Percentiles rank a stretch among this genome's conserved stretches.
Evolutionary conservation across 179 eudicot genomes (phyloP).

Genomic region (Silene vulgaris): DNA sequence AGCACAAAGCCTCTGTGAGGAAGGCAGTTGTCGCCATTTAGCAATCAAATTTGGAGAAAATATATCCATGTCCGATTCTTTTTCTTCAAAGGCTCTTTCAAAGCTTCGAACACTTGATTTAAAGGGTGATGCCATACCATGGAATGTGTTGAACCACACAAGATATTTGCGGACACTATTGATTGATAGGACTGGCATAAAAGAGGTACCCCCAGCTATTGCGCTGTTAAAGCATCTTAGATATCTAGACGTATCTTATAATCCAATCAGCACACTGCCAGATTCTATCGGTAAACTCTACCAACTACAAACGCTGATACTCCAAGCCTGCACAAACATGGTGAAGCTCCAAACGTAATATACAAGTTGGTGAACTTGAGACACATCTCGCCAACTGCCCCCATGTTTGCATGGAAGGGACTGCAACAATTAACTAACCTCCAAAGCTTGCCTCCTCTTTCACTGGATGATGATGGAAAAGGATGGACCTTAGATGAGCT

Average conservation of each 20-base stretch:
- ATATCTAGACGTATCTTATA: constrained; percentile 15
- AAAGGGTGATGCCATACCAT: not conserved
- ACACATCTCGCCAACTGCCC: constrained; percentile 9
- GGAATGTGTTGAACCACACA: not conserved
- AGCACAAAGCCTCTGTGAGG: not conserved
- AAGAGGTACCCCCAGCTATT: constrained; percentile 10
- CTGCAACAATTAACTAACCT: constrained; percentile 8
- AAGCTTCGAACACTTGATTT: not conserved
- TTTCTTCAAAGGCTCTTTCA: not conserved
- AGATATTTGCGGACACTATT: constrained; percentile 3
- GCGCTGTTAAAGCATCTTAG: constrained; percentile 13
- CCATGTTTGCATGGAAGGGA: constrained; percentile 5
- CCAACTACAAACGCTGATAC: constrained; percentile 20
- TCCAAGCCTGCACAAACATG: not conserved
- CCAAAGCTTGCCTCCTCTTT: constrained; percentile 9
- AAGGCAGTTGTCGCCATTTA: constrained; percentile 5
- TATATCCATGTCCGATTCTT: not conserved
- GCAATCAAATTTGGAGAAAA: not conserved
- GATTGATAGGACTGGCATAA: not conserved
- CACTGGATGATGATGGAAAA: not conserved
- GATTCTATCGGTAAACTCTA: constrained; percentile 9
- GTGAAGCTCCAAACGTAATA: constrained; percentile 6
- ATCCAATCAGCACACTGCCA: constrained; percentile 17
- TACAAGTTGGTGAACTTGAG: constrained; percentile 16
- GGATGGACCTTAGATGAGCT: constrained; percentile 22